Evolutionary conservation across 2,329 filamentous ascomycete species (phyloP), one percentile per base, ranked within the genome.

Genomic region (Fusarium devonianum): DNA sequence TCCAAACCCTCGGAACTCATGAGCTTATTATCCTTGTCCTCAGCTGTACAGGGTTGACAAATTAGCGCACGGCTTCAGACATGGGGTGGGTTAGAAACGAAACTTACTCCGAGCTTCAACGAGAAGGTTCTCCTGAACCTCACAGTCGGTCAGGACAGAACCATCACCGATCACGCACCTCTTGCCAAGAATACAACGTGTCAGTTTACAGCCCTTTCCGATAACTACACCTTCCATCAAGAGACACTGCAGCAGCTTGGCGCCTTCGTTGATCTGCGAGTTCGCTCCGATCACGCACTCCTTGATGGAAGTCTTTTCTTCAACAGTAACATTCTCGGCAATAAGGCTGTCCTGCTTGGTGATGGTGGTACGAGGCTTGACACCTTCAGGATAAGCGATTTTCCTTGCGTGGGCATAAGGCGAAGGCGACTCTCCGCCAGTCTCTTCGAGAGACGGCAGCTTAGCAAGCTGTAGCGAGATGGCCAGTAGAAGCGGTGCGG

Each of bases 161-260:
- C 87, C 88, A 35, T 90, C 89, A n/a, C 93, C 92, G 60, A 99
- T 84, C 64, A 88, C 86, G 59, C 87, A 89, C 54, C 90, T 77
- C 66, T 87, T 84, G 4, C 94, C 94, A 29, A 97, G 74, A 22
- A 97, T 89, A 67, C 92, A 97, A 16, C 90, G 89, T 1, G 89
- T 94, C 40, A 97, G 77, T 70, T 91, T 91, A 67, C 88, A 92
- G 32, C 88, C 87, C 64, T 90, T 89, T 11, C 90, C 92, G 10
- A 99, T 81, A 7, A 90, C 86, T 1, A 90, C 92, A 4, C 90
- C 90, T 53, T 97, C 93, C 91, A 97, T 97, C 14, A 97, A 75
- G 36, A 97, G 73, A 71, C 93, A 97, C 58, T 92, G 84, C n/a
- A 85, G 86, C 33, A 99, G 74, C 59, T 92, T 89, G 21, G 89